Evolutionary conservation across 352 stramenopile species (phyloP).

Genomic region (Globisporangium acanthophoron): DNA sequence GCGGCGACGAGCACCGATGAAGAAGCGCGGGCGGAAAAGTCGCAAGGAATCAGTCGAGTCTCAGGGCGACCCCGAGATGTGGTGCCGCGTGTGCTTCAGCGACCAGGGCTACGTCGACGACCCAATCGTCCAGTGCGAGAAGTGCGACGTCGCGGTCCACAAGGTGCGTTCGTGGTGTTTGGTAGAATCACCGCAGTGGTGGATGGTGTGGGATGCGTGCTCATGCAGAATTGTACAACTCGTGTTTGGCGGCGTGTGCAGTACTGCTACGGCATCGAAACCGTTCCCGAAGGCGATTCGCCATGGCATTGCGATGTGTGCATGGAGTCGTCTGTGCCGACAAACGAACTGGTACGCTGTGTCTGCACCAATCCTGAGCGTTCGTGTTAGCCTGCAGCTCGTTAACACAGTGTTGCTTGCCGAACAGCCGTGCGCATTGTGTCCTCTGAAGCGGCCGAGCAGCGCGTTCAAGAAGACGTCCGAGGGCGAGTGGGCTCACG

Average conservation of each 20-base stretch:
- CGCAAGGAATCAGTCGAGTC: slow-evolving; percentile 38
- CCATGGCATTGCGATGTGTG: slow-evolving; percentile 87
- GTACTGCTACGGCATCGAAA: slow-evolving; percentile 86
- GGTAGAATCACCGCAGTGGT: too few species aligned
- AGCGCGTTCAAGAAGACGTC: slow-evolving; percentile 82
- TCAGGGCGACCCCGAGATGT: slow-evolving; percentile 80
- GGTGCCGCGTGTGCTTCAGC: slow-evolving; percentile 86
- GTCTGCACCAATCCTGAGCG: not conserved
- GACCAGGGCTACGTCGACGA: slow-evolving; percentile 85
- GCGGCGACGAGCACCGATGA: slow-evolving; percentile 13
- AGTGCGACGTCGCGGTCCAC: slow-evolving; percentile 77
- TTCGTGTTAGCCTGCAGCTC: not conserved
- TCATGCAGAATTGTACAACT: not conserved
- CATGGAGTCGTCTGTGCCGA: slow-evolving; percentile 28
- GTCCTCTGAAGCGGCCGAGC: slow-evolving; percentile 55
- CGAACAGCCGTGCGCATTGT: slow-evolving; percentile 65
- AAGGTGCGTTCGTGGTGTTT: slow-evolving; percentile 39
- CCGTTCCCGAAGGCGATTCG: slow-evolving; percentile 71
- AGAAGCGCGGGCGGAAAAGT: slow-evolving; percentile 27
- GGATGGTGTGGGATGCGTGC: not conserved
- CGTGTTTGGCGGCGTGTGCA: slow-evolving; percentile 11
- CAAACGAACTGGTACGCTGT: slow-evolving; percentile 43
- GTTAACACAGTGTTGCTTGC: not conserved
- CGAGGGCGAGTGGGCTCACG: slow-evolving; percentile 78
- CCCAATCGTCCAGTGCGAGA: slow-evolving; percentile 86